Evolutionary conservation across 2,329 filamentous ascomycete species (phyloP), one percentile per base, ranked within the genome.

Genomic region (Xylariomycetidae sp.): DNA sequence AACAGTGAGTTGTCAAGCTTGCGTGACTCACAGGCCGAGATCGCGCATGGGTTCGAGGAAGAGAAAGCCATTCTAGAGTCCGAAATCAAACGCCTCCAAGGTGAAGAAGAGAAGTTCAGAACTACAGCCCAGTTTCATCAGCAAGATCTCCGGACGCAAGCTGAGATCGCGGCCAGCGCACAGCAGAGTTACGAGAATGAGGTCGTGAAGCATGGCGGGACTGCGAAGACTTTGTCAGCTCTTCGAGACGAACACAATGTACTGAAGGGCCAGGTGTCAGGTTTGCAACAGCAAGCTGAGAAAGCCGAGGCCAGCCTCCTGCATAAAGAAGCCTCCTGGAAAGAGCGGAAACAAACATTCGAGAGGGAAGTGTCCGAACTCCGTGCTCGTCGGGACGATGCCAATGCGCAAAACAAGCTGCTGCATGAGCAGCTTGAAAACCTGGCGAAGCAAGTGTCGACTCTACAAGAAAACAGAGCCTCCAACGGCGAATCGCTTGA

Each of bases 171-270:
- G 3, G 82, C 88, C 33, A 85, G 88, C 58, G 88, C 92, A 4
- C 92, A 98, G 57, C 84, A 94, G 54, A 89, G 92, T 48, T 98
- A 98, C 55, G 94, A 98, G 59, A 82, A 82, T 42, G 92, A 98
- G 58, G 73, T 98, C 9, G 77, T 95, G 51, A 96, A 92, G 65
- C 92, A 98, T 61, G 90, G 89, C 2, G 88, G 96, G 46, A 92
- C 90, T n/a, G 87, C 90, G 10, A 89, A 88, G 61, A 77, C 79
- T 22, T 70, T 96, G 11, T 88, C 94, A 48, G 72, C 72, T 33
- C 69, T 95, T 30, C 85, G 92, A 32, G 70, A 72, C 4, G 88
- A 97, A 45, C 77, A 85, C 59, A 92, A 94, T 51, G 70, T 86
- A 47, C 64, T 97, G 41, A 89, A 87, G 63, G 83, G 85, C 1